A percentile compares a stretch with the other conserved stretches of the same genome.
Evolutionary conservation across 1,284 basidiomycete genomes (phyloP).

Genomic region (Leccinum solheimii): DNA sequence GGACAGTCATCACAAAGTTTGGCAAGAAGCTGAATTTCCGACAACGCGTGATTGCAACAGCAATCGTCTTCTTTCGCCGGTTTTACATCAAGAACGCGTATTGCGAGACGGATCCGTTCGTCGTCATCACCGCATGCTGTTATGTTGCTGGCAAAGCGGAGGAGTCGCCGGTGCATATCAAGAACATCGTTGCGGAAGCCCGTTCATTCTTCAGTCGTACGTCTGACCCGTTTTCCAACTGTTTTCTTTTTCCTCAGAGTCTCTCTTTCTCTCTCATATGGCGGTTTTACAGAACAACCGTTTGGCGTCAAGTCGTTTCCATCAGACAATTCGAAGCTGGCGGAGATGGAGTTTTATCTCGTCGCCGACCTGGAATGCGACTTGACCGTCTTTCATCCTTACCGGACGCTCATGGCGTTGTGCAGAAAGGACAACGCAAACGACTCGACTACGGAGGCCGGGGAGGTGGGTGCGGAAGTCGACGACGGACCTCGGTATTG

Average conservation of each 20-base stretch:
- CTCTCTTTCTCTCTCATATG: background rate
- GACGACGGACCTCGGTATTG: constrained; percentile 68
- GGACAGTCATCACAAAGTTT: constrained; percentile 79
- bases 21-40: constrained; percentile 83
- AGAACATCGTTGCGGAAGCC: constrained; percentile 86
- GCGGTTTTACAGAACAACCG: constrained; percentile 46
- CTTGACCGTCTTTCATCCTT: constrained; percentile 91
- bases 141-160: constrained; percentile 98
- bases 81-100: constrained; percentile 96
- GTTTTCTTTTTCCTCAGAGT: background rate
- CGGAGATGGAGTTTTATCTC: constrained; percentile 99
- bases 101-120: constrained; percentile 91
- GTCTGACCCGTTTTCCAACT: constrained; percentile 28
- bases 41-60: constrained; percentile 90
- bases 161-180: constrained; percentile 94
- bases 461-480: constrained; percentile 60
- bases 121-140: constrained; percentile 90
- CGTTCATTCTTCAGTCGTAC: constrained; percentile 75
- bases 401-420: constrained; percentile 80
- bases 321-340: constrained; percentile 86
- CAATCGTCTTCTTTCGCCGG: constrained; percentile 89
- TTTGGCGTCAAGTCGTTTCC: constrained; percentile 78
- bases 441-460: constrained; percentile 55
- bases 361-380: constrained; percentile 97
- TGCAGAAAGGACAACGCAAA: constrained; percentile 53